Evolutionary conservation across 768 basidiomycete species (phyloP).

Genomic region (Pleurotus cornucopiae): DNA sequence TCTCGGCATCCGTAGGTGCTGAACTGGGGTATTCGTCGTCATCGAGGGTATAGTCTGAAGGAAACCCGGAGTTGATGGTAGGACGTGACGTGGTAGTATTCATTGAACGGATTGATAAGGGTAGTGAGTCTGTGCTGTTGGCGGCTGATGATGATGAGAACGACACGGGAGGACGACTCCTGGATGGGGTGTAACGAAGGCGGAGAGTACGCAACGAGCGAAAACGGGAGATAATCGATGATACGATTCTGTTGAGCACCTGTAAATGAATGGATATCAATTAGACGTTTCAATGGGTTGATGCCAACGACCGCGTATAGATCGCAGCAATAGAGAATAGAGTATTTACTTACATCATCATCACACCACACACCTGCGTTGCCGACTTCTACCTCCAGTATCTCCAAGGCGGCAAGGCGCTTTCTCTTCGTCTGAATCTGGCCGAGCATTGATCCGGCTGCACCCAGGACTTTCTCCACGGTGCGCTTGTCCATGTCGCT

Average conservation of each 20-base stretch:
- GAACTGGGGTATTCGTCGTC: not conserved
- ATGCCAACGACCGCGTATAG: no score
- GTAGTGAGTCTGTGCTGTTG: conserved; percentile 7
- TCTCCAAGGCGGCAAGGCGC: conserved; percentile 14
- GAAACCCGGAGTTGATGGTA: not conserved
- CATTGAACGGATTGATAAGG: conserved; percentile 1
- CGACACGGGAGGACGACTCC: not conserved
- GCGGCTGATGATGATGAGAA: not conserved
- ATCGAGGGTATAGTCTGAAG: not conserved
- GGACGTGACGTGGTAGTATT: not conserved
- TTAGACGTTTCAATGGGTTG: no score
- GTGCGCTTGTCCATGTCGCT: conserved; percentile 38
- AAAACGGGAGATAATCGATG: conserved; percentile 3
- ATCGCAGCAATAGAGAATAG: not conserved
- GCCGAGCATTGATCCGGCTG: conserved; percentile 32
- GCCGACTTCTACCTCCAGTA: conserved; percentile 28
- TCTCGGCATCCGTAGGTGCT: conserved; percentile 9
- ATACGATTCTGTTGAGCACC: conserved; percentile 6
- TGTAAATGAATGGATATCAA: not conserved
- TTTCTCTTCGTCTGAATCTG: conserved; percentile 14
- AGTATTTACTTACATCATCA: conserved; percentile 28
- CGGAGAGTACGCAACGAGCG: not conserved
- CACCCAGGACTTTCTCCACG: conserved; percentile 42
- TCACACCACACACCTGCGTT: conserved; percentile 17
- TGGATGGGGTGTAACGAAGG: not conserved